A percentile compares a stretch with the other conserved stretches of the same genome.
These are phyloP conservation scores for Parastagonospora avenae DNA, from an alignment of 2,329 filamentous ascomycete genomes.

Conservation along the genomic window DNA sequence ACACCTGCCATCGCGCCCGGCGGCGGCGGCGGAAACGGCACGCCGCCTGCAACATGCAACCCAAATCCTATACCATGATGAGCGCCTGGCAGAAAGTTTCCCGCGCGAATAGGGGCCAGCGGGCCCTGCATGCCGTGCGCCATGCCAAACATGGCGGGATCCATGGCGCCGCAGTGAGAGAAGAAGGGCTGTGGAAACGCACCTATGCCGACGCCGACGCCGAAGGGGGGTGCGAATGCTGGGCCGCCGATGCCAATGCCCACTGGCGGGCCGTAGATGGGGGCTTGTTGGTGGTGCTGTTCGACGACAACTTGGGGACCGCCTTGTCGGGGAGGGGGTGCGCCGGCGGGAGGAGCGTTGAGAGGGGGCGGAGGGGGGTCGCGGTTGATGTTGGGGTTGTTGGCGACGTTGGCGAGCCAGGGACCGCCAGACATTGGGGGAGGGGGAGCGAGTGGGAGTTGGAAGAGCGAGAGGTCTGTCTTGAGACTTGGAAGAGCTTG, in stretches of 20 bases:
- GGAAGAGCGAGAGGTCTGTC: neutral
- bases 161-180: conserved; percentile 18
- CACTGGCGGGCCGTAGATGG: conserved; percentile 27
- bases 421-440: conserved; percentile 33
- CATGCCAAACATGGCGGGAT: conserved; percentile 22
- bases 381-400: conserved; percentile 43
- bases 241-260: conserved; percentile 26
- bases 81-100: conserved; percentile 31
- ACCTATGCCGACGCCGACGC: conserved; percentile 29
- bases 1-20: conserved; percentile 25
- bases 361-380: conserved; percentile 37
- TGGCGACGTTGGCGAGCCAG: conserved; percentile 36
- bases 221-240: conserved; percentile 19
- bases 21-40: conserved; percentile 33
- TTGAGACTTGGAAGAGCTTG: neutral
- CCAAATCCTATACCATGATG: conserved; percentile 34
- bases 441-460: neutral
- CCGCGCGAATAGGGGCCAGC: conserved; percentile 29
- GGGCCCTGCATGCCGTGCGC: conserved; percentile 27
- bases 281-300: conserved; percentile 28
- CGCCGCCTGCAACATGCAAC: conserved; percentile 19
- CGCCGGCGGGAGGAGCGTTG: conserved; percentile 15
- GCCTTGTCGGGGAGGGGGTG: conserved; percentile 3
- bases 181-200: conserved; percentile 27
- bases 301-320: conserved; percentile 22